Conservation (phyloP, 202 grass and related monocot genomes). For the Zizania palustris region DNA sequence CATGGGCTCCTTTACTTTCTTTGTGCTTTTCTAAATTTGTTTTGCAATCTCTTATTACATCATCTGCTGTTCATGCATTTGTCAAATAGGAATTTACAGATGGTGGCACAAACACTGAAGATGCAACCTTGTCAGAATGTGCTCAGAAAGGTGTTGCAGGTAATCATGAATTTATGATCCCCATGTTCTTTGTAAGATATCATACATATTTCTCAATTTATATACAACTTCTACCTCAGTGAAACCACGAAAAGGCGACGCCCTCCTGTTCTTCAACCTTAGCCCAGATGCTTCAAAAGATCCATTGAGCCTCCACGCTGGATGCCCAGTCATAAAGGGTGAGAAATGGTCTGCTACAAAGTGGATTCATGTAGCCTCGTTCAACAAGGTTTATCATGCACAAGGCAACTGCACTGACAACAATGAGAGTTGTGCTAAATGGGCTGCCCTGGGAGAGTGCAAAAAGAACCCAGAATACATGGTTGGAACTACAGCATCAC, state of each 20-base stretch:
- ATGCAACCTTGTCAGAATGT: constrained; percentile 77
- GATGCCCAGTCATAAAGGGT: constrained; percentile 74
- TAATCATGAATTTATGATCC: constrained; percentile 29
- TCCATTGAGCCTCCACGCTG: constrained; percentile 68
- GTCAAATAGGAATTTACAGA: constrained; percentile 37
- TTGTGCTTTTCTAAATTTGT: not conserved
- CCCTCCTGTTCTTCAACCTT: constrained; percentile 95
- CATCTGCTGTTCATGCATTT: constrained; percentile 16
- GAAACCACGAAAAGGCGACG: constrained; percentile 84
- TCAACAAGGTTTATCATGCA: constrained; percentile 64
- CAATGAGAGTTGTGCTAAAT: constrained; percentile 64
- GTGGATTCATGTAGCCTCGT: constrained; percentile 84
- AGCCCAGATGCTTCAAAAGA: constrained; percentile 65
- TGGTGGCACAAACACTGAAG: constrained; percentile 39
- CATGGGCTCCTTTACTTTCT: not conserved
- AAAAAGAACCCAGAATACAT: constrained; percentile 86
- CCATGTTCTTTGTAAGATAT: not conserved
- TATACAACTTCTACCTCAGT: constrained; percentile 48
- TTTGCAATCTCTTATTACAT: not conserved
- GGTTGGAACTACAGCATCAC: constrained; percentile 59
- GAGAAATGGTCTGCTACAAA: constrained; percentile 96
- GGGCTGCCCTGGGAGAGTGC: constrained; percentile 85
- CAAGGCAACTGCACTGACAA: constrained; percentile 75
- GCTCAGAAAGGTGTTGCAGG: constrained; percentile 76
- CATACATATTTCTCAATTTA: constrained; percentile 23